Conservation (phyloP, 352 stramenopile species). For the Phytophthora colocasiae region DNA sequence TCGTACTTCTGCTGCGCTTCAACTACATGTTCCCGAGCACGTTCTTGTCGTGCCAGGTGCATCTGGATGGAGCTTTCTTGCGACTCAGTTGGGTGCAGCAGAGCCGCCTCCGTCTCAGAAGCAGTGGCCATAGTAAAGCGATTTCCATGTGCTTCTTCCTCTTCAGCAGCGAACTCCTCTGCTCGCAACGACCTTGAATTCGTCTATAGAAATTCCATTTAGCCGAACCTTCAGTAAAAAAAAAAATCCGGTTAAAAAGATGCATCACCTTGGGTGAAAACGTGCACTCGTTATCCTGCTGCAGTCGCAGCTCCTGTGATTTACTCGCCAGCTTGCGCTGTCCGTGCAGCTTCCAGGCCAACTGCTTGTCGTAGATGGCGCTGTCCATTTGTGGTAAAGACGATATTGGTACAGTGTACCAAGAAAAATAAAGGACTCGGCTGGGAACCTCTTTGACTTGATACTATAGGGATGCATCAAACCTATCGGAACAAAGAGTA, state of each 20-base stretch:
- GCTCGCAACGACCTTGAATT: constrained; percentile 13
- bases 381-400: constrained; percentile 25
- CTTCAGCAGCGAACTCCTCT: constrained; percentile 10
- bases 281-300: constrained; percentile 60
- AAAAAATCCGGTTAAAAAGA: background rate
- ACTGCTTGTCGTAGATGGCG: constrained; percentile 68
- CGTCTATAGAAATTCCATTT: constrained; percentile 10
- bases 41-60: constrained; percentile 61
- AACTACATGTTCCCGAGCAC: constrained; percentile 47
- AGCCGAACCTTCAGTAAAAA: background rate
- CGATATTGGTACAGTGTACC: too few relatives aligned
- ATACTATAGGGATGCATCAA: too few relatives aligned
- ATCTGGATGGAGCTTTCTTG: constrained; percentile 71
- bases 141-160: constrained; percentile 11
- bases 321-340: constrained; percentile 60
- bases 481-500: too few relatives aligned
- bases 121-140: constrained; percentile 4
- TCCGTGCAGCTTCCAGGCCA: constrained; percentile 62
- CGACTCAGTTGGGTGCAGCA: constrained; percentile 57
- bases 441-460: too few relatives aligned
- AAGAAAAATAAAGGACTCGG: too few relatives aligned
- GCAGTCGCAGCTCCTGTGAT: constrained; percentile 48
- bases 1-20: constrained; percentile 56
- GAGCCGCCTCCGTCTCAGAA: constrained; percentile 18
- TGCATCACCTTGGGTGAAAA: constrained; percentile 61